Conservation (phyloP, 2,329 filamentous ascomycete genomes). For the Conoideocrella luteorostrata region DNA sequence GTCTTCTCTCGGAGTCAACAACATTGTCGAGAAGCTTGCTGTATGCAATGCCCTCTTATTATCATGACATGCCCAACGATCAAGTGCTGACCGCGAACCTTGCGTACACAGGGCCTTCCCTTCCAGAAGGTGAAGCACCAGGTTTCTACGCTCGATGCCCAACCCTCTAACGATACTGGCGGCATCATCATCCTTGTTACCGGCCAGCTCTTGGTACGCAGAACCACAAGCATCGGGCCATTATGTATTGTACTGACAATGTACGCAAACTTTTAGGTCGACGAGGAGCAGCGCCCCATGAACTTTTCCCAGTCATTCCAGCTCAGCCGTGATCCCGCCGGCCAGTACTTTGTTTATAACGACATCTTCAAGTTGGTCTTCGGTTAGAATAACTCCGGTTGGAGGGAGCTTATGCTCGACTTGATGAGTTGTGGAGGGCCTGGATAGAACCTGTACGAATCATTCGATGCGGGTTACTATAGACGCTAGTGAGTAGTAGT, state of each 20-base stretch:
- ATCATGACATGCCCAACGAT: constrained; percentile 1
- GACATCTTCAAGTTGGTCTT: constrained; percentile 92
- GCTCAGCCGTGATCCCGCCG: constrained; percentile 61
- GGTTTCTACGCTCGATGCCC: constrained; percentile 72
- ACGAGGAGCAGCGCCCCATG: constrained; percentile 81
- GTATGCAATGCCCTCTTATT: constrained; percentile 42
- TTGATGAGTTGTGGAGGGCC: too few relatives aligned
- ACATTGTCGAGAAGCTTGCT: constrained; percentile 73
- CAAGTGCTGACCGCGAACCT: background rate
- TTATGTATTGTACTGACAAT: background rate
- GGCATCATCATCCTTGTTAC: constrained; percentile 84
- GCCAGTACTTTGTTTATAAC: constrained; percentile 83
- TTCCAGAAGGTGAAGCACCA: constrained; percentile 78
- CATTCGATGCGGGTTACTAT: too few relatives aligned
- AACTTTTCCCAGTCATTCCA: constrained; percentile 89
- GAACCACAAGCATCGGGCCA: background rate
- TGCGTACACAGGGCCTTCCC: constrained; percentile 55
- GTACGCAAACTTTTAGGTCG: constrained; percentile 52
- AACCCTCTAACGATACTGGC: constrained; percentile 60
- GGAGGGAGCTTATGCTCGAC: background rate
- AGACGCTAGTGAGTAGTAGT: too few relatives aligned
- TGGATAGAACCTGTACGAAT: too few relatives aligned
- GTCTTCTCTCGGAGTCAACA: constrained; percentile 54
- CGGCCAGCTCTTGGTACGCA: constrained; percentile 70
- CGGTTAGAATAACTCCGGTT: constrained; percentile 36